Base-by-base conservation (phyloP, 129 eudicot species). In the Centaurea solstitialis region DNA sequence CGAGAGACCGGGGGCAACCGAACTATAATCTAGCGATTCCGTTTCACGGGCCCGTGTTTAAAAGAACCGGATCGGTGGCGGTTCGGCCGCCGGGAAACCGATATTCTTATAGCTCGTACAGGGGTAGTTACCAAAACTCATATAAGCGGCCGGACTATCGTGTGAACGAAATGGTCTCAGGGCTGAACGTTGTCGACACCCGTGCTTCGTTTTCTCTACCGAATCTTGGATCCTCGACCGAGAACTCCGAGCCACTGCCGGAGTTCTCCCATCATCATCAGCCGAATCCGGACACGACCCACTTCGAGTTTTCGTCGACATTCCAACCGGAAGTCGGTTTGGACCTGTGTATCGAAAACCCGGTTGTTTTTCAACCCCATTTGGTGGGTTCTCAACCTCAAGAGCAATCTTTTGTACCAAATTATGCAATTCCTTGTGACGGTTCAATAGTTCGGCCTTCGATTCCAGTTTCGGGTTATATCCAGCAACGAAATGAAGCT, bases 31-130 rank as follows among this genome's bases (percentile, higher is more conserved):
- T 75, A 50, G 83, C 69, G 2, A 79, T 81, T 67, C 85, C 77
- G 0, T 59, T 80, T 70, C 83, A 88, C n/a, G 86, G 68, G 28
- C 76, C 81, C 7, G 79, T 81, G 10, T 90, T 88, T 73, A 87
- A 88, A 83, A 73, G 87, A 88, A 33, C 85, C 0, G 85, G 83
- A 28, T 37, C 85, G 0, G 45, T 76, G 68, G 80, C 81, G n/a
- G 50, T 85, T 45, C 4, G 85, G 20, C 50, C 70, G 22, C 26
- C 72, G 37, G 18, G 70, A 24, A 47, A 78, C 85, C 81, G 64
- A 37, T 35, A 47, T 75, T 81, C 24, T 21, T 23, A 62, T 75
- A 70, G 61, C 72, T 43, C 78, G 12, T 73, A 80, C 20, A 75
- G 77, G 24, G 77, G 72, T 13, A 6, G 9, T 57, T 45, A 68